Evolutionary conservation across 208 protist genomes (phyloP).

Genomic region (Phytomonas sp.): DNA sequence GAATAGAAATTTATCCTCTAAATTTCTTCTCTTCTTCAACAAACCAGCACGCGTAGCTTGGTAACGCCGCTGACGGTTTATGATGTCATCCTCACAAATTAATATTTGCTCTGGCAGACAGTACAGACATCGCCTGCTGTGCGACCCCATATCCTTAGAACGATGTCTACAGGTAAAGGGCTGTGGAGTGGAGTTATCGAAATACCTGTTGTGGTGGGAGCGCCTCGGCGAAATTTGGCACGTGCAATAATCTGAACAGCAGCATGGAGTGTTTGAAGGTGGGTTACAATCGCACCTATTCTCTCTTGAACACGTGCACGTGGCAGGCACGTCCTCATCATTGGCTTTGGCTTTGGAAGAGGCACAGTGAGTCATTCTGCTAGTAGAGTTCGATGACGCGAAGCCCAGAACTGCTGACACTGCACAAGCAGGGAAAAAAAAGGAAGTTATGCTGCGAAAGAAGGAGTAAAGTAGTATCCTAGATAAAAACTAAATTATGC

Average conservation of each 20-base stretch:
- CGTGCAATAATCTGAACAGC: slow-evolving; percentile 39
- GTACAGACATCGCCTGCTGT: slow-evolving; percentile 15
- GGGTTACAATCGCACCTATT: not conserved
- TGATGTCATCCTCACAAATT: slow-evolving; percentile 42
- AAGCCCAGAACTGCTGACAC: not conserved
- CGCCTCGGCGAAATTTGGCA: slow-evolving; percentile 13
- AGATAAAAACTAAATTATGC: not conserved
- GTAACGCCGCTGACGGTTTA: slow-evolving; percentile 42
- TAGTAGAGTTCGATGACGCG: not conserved
- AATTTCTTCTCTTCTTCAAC: not conserved
- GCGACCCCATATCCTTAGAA: not conserved
- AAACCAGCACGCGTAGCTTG: slow-evolving; percentile 24
- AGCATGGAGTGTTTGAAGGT: slow-evolving; percentile 31
- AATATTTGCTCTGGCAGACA: slow-evolving; percentile 62
- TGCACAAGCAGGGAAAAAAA: not conserved
- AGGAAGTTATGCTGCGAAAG: not conserved
- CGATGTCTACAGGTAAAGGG: not conserved
- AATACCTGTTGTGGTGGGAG: slow-evolving; percentile 1
- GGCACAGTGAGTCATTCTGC: not conserved
- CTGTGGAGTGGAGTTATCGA: not conserved
- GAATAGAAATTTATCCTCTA: not conserved
- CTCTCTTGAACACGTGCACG: slow-evolving; percentile 1
- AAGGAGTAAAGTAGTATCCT: not conserved
- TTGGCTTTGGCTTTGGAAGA: not conserved
- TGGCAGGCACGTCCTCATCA: not conserved